These are phyloP conservation scores for Lenwebbia sp. DNA, from an alignment of 345 rosid species.

Conservation along the genomic window DNA sequence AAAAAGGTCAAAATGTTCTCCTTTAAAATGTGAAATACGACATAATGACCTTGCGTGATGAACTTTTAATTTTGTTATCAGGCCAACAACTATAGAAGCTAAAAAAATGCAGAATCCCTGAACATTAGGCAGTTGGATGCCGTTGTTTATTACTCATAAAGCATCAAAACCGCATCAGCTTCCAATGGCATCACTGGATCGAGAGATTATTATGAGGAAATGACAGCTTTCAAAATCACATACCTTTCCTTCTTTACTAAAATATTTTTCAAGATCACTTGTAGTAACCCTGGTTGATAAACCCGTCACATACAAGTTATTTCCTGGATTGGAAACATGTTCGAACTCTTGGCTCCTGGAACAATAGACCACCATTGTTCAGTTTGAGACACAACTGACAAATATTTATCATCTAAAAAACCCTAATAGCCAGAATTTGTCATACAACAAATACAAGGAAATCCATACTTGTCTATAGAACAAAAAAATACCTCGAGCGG, in stretches of 20 bases:
- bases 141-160: neutral
- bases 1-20: neutral
- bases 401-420: neutral
- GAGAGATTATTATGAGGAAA: neutral
- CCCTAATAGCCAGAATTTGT: neutral
- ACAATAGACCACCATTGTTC: neutral
- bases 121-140: neutral
- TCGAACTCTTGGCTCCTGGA: slow-evolving; percentile 42
- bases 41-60: neutral
- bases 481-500: slow-evolving; percentile 25
- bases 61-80: neutral
- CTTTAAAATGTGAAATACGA: neutral
- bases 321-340: slow-evolving; percentile 42
- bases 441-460: neutral
- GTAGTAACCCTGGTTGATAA: slow-evolving; percentile 40
- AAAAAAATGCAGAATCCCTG: neutral
- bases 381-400: neutral
- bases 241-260: slow-evolving; percentile 57
- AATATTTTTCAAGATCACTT: slow-evolving; percentile 43
- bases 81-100: neutral
- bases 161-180: neutral
- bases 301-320: slow-evolving; percentile 61
- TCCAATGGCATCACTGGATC: neutral
- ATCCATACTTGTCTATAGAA: neutral
- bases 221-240: neutral